These are phyloP conservation scores for Ustilago bromivora DNA, from an alignment of 1,284 basidiomycete species.

Conservation along the genomic window DNA sequence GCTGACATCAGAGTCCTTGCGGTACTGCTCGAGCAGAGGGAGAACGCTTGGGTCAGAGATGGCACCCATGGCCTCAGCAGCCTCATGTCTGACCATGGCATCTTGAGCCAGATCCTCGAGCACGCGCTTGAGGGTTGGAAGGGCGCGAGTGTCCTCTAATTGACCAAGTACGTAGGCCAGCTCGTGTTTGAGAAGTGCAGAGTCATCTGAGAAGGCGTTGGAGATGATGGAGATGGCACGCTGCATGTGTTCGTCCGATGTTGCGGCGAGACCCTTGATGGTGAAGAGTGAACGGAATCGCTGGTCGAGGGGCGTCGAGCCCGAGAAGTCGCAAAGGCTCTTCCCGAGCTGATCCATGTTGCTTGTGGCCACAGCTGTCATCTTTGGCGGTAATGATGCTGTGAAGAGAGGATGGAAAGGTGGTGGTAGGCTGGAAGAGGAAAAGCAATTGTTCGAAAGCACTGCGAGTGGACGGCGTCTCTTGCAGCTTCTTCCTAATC, in stretches of 20 bases:
- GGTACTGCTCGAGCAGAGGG: slow-evolving; percentile 80
- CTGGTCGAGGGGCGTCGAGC: slow-evolving; percentile 83
- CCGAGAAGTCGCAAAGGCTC: slow-evolving; percentile 70
- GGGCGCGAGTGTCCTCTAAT: slow-evolving; percentile 80
- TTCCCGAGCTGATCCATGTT: slow-evolving; percentile 55
- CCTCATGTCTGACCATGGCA: slow-evolving; percentile 98
- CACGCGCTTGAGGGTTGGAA: slow-evolving; percentile 83
- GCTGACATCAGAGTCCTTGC: slow-evolving; percentile 80
- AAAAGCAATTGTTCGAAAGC: background rate
- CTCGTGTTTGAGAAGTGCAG: slow-evolving; percentile 94
- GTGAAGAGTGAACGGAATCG: slow-evolving; percentile 94
- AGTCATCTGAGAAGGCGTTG: slow-evolving; percentile 86
- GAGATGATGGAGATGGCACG: slow-evolving; percentile 84
- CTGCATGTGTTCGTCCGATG: slow-evolving; percentile 51
- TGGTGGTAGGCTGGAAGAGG: background rate
- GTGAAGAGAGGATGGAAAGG: background rate
- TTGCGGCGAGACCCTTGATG: slow-evolving; percentile 80
- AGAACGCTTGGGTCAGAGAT: slow-evolving; percentile 81
- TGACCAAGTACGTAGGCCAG: slow-evolving; percentile 97
- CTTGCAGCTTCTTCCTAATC: slow-evolving; percentile 18
- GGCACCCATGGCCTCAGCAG: slow-evolving; percentile 97
- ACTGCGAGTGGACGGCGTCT: background rate
- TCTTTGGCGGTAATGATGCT: slow-evolving; percentile 6
- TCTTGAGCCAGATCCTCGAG: slow-evolving; percentile 81
- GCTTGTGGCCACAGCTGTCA: slow-evolving; percentile 30